Conservation (phyloP, 1,284 basidiomycete species). For the Trichosporon faecale region DNA sequence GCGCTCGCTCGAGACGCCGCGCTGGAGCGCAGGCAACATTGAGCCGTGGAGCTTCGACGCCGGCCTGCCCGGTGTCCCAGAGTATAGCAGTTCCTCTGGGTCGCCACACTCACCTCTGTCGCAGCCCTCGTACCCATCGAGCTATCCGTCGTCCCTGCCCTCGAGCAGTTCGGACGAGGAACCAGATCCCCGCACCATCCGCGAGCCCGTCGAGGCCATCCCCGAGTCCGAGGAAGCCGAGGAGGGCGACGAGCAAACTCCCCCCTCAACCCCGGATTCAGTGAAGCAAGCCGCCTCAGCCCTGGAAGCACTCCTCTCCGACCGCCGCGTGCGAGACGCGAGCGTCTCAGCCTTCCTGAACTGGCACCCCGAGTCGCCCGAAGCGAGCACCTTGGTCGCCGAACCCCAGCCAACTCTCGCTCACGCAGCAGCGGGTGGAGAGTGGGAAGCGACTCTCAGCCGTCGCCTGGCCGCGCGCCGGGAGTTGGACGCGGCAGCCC, state of each 20-base stretch:
- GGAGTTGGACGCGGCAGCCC: conserved; percentile 25
- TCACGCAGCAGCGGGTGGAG: conserved; percentile 31
- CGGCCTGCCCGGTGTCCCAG: background rate
- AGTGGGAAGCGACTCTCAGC: conserved; percentile 46
- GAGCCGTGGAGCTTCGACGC: conserved; percentile 11
- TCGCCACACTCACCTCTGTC: background rate
- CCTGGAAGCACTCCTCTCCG: conserved; percentile 17
- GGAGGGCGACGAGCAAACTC: background rate
- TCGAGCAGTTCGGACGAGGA: background rate
- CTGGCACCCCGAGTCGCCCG: conserved; percentile 32
- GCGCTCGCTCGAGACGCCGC: conserved; percentile 13
- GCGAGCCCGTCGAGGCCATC: too few relatives aligned
- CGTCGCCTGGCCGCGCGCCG: conserved; percentile 42
- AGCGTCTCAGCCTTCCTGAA: conserved; percentile 30
- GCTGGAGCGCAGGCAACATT: background rate
- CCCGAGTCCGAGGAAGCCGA: background rate
- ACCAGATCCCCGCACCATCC: background rate
- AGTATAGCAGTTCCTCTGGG: background rate
- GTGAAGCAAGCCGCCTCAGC: conserved; percentile 3
- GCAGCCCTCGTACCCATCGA: background rate
- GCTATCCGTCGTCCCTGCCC: background rate
- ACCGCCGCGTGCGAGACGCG: conserved; percentile 7
- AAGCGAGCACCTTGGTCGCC: conserved; percentile 19
- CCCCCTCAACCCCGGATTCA: conserved; percentile 4
- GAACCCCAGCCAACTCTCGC: conserved; percentile 44